Evolutionary conservation across 169 alveolate species (phyloP).

Genomic region (Plasmodium gaboni): DNA sequence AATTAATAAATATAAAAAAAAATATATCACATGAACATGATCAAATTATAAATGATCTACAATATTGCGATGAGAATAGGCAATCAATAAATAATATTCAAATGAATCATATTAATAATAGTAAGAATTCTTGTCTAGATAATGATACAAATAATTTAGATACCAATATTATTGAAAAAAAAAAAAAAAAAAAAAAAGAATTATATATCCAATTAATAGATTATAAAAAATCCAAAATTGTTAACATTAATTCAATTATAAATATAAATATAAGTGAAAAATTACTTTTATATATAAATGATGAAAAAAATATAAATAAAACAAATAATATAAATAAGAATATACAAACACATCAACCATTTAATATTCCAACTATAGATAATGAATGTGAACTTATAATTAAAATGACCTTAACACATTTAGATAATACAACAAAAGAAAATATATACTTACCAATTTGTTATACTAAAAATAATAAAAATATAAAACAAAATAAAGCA

Average conservation of each 20-base stretch:
- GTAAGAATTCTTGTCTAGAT: too few relatives aligned
- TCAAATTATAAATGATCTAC: background rate
- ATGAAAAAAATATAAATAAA: constrained; percentile 9
- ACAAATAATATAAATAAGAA: constrained; percentile 30
- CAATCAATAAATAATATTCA: background rate
- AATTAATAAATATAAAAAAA: constrained; percentile 6
- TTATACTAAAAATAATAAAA: constrained; percentile 22
- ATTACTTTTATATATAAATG: constrained; percentile 45
- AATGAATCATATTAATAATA: too few relatives aligned
- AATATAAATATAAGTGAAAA: constrained; percentile 23
- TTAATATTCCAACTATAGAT: constrained; percentile 64
- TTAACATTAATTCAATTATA: constrained; percentile 31
- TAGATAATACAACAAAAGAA: constrained; percentile 18
- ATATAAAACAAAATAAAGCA: constrained; percentile 30
- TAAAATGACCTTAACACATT: constrained; percentile 11
- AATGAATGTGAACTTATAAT: constrained; percentile 67
- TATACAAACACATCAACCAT: background rate
- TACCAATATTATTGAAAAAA: too few relatives aligned
- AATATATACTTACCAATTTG: constrained; percentile 34
- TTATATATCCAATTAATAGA: constrained; percentile 38
- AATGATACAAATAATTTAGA: too few relatives aligned
- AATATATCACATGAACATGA: background rate
- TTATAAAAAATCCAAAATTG: constrained; percentile 48
- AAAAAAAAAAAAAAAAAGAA: background rate
- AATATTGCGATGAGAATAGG: background rate